Conservation (phyloP, 768 basidiomycete species). For the Pleurotus eryngii region DNA sequence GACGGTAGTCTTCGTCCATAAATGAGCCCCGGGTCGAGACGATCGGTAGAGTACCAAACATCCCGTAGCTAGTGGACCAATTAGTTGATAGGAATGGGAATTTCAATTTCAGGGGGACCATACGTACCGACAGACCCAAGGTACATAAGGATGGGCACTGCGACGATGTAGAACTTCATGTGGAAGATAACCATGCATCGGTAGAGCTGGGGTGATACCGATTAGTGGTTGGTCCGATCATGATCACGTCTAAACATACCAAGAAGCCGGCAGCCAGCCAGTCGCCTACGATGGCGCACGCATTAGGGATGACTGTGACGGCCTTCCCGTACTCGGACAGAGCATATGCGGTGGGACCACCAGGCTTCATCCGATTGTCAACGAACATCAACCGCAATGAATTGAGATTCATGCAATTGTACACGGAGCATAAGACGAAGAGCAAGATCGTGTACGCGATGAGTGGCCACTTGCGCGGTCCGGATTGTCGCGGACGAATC, state of each 20-base stretch:
- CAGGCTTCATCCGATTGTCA: slow-evolving; percentile 23
- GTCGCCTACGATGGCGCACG: slow-evolving; percentile 9
- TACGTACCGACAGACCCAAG: slow-evolving; percentile 9
- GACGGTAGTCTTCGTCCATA: slow-evolving; percentile 14
- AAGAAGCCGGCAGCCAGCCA: slow-evolving; percentile 13
- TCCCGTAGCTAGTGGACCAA: slow-evolving; percentile 1
- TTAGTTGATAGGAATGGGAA: neutral
- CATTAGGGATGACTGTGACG: slow-evolving; percentile 5
- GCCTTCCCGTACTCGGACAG: slow-evolving; percentile 11
- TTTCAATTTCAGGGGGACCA: neutral
- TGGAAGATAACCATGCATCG: slow-evolving; percentile 12
- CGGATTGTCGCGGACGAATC: slow-evolving; percentile 1
- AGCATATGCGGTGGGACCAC: slow-evolving; percentile 22
- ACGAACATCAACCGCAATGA: slow-evolving; percentile 25
- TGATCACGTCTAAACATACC: neutral
- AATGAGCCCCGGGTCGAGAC: slow-evolving; percentile 8
- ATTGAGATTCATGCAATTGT: slow-evolving; percentile 23
- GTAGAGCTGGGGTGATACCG: neutral
- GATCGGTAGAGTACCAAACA: slow-evolving; percentile 9
- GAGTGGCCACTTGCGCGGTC: slow-evolving; percentile 19
- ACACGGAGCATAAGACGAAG: slow-evolving; percentile 24
- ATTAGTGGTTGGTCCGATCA: neutral
- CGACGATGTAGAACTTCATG: slow-evolving; percentile 10
- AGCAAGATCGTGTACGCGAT: slow-evolving; percentile 21
- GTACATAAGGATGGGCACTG: slow-evolving; percentile 11